Evolutionary conservation across 805 yeast species (phyloP).

Genomic region (Scheffersomyces ergatensis): DNA sequence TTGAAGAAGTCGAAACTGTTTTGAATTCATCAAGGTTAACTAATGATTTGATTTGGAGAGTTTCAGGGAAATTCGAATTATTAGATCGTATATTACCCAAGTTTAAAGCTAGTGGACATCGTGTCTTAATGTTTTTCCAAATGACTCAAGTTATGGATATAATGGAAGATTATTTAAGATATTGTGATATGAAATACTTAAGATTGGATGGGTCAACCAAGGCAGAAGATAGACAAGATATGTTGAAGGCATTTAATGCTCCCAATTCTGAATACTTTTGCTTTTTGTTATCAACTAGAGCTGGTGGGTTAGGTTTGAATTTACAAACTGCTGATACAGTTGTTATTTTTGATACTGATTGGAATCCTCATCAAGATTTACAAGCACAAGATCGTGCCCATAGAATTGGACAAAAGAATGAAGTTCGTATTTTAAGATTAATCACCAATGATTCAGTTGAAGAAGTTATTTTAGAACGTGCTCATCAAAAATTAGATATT

Average conservation of each 20-base stretch:
- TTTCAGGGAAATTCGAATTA: slow-evolving; percentile 77
- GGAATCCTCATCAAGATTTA: slow-evolving; percentile 91
- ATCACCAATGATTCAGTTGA: slow-evolving; percentile 82
- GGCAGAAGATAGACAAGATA: slow-evolving; percentile 76
- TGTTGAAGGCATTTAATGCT: slow-evolving; percentile 73
- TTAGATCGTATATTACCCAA: slow-evolving; percentile 75
- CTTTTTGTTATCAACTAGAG: slow-evolving; percentile 78
- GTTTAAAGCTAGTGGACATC: slow-evolving; percentile 69
- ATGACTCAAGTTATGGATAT: slow-evolving; percentile 91
- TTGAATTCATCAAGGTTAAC: slow-evolving; percentile 63
- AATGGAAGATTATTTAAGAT: slow-evolving; percentile 78
- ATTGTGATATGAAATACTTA: slow-evolving; percentile 64
- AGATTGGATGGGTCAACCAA: slow-evolving; percentile 82
- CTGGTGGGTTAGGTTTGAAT: slow-evolving; percentile 86
- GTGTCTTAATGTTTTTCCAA: slow-evolving; percentile 80
- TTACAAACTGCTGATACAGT: slow-evolving; percentile 88
- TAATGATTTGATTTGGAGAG: slow-evolving; percentile 70
- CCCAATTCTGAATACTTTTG: slow-evolving; percentile 76
- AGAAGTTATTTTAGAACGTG: slow-evolving; percentile 78
- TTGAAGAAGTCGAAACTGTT: slow-evolving; percentile 74
- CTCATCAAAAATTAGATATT: slow-evolving; percentile 78
- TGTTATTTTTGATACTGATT: slow-evolving; percentile 81
- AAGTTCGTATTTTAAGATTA: slow-evolving; percentile 75
- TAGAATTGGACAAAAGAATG: slow-evolving; percentile 86
- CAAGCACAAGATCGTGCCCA: slow-evolving; percentile 92